Evolutionary conservation across 1,284 basidiomycete species (phyloP), one percentile per base, ranked within the genome.

Genomic region (Takashimella koratensis): DNA sequence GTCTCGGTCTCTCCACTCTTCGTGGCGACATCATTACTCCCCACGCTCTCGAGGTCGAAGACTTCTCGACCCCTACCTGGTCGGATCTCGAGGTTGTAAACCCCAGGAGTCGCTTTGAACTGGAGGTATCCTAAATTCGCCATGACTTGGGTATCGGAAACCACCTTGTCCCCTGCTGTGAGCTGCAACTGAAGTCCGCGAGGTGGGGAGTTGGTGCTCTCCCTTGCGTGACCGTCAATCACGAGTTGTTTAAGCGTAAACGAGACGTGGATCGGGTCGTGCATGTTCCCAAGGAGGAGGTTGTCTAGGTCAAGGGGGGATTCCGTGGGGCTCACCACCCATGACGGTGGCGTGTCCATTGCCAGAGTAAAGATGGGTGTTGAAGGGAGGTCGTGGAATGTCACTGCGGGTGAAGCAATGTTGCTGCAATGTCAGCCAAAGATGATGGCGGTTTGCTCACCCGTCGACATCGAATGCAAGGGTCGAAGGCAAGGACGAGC

Each of bases 111-210:
- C 2, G 90, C 88, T 68, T 91, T 92, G 79, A 98, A 93, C 74
- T 98, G 96, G 58, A 97, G 80, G 75, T 98, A 98, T 3, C 95
- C 96, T 8, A 98, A 78, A 69, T 98, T 98, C 4, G 90, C 92
- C 64, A 97, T 91, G 44, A 98, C 87, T 58, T 84, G 86, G 0
- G 90, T 92, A 63, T 94, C 90, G 16, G 86, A 87, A 5, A 89
- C 81, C 0, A 83, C 78, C 0, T 71, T 71, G 12, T 77, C 77
- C 20, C 78, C 76, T 44, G 57, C 57, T 4, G 76, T 78, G 1
- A 95, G 81, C 65, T 96, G 88, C 2, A 97, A 80, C 67, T 92
- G 91, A 2, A 93, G 77, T 3, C 91, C 91, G 13, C 90, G 82
- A 0, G 92, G 90, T 2, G 91, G 85, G 4, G 78, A 76, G 3